Conservation (phyloP, 768 basidiomycete species). For the Cystobasidium ongulense region DNA sequence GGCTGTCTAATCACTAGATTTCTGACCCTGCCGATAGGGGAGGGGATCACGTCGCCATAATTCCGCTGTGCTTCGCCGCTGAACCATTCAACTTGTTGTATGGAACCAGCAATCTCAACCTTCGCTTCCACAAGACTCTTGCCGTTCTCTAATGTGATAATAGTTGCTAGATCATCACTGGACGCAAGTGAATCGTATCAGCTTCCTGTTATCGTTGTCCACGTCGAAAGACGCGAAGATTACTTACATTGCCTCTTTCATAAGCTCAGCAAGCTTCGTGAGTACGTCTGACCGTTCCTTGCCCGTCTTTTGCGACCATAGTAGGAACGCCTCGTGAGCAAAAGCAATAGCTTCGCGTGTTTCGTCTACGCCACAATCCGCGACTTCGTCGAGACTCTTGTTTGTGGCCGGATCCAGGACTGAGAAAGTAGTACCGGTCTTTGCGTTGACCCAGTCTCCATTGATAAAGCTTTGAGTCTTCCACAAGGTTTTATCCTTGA, state of each 20-base stretch:
- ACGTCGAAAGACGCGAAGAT: background rate
- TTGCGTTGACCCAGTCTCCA: conserved; percentile 79
- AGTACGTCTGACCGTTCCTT: conserved; percentile 77
- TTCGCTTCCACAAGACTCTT: conserved; percentile 77
- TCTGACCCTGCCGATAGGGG: conserved; percentile 58
- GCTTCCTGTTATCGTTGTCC: background rate
- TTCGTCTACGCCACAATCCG: conserved; percentile 80
- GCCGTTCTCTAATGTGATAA: conserved; percentile 92
- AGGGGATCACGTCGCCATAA: conserved; percentile 87
- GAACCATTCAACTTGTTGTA: conserved; percentile 43
- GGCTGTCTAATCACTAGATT: conserved; percentile 92
- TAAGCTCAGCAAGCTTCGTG: conserved; percentile 65
- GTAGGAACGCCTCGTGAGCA: conserved; percentile 67
- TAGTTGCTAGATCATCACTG: conserved; percentile 67
- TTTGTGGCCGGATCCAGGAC: conserved; percentile 69
- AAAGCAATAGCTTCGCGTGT: conserved; percentile 75
- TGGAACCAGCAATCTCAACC: conserved; percentile 58
- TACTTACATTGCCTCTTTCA: conserved; percentile 59
- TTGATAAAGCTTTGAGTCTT: conserved; percentile 71
- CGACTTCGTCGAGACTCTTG: conserved; percentile 71
- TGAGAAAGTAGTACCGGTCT: conserved; percentile 42
- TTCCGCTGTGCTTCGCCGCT: conserved; percentile 86
- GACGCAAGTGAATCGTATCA: background rate
- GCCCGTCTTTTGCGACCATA: conserved; percentile 78
- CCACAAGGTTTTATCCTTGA: conserved; percentile 69